These are phyloP conservation scores for Amphichorda felina DNA, from an alignment of 2,329 filamentous ascomycete genomes.

Conservation along the genomic window DNA sequence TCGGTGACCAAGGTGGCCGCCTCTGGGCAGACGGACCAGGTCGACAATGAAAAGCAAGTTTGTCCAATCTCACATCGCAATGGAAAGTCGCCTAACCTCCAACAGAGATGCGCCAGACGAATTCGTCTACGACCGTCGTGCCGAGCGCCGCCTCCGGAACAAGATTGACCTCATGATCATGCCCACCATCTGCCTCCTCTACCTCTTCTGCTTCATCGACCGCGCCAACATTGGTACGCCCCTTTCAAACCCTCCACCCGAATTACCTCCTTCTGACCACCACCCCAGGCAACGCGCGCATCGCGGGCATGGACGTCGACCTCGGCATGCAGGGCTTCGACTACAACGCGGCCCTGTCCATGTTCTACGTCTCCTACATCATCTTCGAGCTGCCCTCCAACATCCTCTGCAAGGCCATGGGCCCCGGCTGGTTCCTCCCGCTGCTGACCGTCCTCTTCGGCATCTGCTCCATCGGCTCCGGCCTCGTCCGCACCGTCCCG, in stretches of 20 bases:
- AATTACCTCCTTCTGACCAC: background rate
- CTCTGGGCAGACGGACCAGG: background rate
- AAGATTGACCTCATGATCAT: slow-evolving; percentile 54
- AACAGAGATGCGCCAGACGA: slow-evolving; percentile 1
- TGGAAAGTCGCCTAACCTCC: background rate
- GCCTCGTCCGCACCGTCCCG: slow-evolving; percentile 53
- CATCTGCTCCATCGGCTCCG: slow-evolving; percentile 55
- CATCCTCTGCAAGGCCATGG: slow-evolving; percentile 49
- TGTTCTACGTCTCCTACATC: slow-evolving; percentile 55
- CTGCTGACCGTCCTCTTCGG: slow-evolving; percentile 56
- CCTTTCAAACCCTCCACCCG: background rate
- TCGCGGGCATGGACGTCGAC: slow-evolving; percentile 54
- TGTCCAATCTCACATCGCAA: background rate
- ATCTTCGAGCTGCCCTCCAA: slow-evolving; percentile 54
- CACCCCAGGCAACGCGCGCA: slow-evolving; percentile 46
- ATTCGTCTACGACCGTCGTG: slow-evolving; percentile 10
- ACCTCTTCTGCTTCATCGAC: slow-evolving; percentile 43
- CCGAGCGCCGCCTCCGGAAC: slow-evolving; percentile 39
- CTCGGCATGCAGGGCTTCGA: slow-evolving; percentile 47
- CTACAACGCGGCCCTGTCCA: slow-evolving; percentile 56
- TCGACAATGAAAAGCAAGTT: background rate
- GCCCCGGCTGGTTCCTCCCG: slow-evolving; percentile 51
- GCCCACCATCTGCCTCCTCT: slow-evolving; percentile 49
- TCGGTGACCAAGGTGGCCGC: background rate
- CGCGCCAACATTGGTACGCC: slow-evolving; percentile 47